Conservation (phyloP, 352 stramenopile species). For the Phytophthora vignae region DNA sequence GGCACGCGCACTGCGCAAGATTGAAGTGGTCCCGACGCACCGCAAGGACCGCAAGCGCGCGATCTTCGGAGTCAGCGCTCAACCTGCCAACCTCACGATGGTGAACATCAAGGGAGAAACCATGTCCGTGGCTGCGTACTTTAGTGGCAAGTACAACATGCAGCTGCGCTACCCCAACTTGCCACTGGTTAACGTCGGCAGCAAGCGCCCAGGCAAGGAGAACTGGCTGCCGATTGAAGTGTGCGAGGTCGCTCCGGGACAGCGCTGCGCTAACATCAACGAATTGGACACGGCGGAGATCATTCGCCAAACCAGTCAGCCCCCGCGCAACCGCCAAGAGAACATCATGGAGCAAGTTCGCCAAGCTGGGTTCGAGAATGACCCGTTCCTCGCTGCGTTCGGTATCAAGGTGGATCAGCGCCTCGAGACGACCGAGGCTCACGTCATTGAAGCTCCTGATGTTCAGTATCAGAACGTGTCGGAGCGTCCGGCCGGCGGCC, state of each 20-base stretch:
- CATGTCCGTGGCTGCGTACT: slow-evolving; percentile 65
- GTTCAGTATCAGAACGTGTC: slow-evolving; percentile 69
- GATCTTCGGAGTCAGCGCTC: slow-evolving; percentile 56
- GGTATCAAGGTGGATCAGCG: slow-evolving; percentile 57
- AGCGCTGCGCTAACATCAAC: slow-evolving; percentile 78
- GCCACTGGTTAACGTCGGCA: slow-evolving; percentile 76
- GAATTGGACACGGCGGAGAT: slow-evolving; percentile 85
- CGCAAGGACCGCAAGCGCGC: slow-evolving; percentile 62
- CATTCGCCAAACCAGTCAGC: slow-evolving; percentile 68
- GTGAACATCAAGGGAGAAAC: slow-evolving; percentile 57
- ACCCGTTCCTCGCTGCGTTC: slow-evolving; percentile 67
- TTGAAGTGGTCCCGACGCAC: slow-evolving; percentile 60
- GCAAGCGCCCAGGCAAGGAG: slow-evolving; percentile 38
- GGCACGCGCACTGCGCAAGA: slow-evolving; percentile 51
- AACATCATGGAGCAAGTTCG: slow-evolving; percentile 72
- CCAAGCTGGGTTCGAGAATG: slow-evolving; percentile 72
- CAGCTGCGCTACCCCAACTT: slow-evolving; percentile 66
- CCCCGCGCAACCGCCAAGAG: slow-evolving; percentile 47
- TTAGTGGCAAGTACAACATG: slow-evolving; percentile 58
- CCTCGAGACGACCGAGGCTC: slow-evolving; percentile 54
- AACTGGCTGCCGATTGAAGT: slow-evolving; percentile 85
- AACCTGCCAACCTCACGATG: slow-evolving; percentile 42
- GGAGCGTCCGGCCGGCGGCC: slow-evolving; percentile 60
- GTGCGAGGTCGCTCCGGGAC: slow-evolving; percentile 70
- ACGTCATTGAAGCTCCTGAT: slow-evolving; percentile 60